phyloP scores from a whole-genome alignment of 345 rosid genomes.

The Eucalyptus melliodora region DNA sequence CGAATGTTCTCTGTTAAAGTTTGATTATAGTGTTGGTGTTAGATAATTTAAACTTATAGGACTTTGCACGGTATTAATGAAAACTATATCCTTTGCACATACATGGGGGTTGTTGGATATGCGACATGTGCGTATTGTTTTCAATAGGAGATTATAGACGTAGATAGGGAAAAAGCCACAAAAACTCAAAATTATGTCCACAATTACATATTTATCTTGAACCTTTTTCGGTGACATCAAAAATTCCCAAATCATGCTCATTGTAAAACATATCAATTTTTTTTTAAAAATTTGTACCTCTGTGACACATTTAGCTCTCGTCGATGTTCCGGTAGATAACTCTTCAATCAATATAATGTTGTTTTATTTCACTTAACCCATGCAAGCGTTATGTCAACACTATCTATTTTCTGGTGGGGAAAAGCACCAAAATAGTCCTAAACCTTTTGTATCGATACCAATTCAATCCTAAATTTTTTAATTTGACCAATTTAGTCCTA shows the following conservation, averaged over 20 bases:
- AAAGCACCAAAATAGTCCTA: too few species aligned
- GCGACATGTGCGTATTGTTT: accelerated
- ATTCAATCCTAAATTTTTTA: too few species aligned
- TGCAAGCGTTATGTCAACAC: accelerated
- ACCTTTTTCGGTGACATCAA: too few species aligned
- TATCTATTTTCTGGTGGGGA: accelerated
- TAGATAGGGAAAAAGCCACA: too few species aligned
- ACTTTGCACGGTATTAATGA: neutral
- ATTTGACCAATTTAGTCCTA: too few species aligned
- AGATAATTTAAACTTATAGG: neutral
- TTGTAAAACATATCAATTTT: too few species aligned
- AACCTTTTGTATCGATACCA: too few species aligned
- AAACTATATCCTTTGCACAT: neutral
- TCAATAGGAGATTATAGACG: neutral
- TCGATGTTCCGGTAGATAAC: accelerated
- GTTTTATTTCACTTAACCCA: neutral
- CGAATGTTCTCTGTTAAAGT: neutral
- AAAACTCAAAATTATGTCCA: too few species aligned
- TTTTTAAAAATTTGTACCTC: accelerated
- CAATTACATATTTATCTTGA: accelerated
- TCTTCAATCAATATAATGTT: accelerated
- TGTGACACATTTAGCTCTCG: too few species aligned
- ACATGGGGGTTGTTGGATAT: neutral
- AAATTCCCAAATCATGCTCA: too few species aligned
- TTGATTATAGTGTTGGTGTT: too few species aligned